Evolutionary conservation across 345 rosid species (phyloP).

Genomic region (Eucalyptus dawsonii): DNA sequence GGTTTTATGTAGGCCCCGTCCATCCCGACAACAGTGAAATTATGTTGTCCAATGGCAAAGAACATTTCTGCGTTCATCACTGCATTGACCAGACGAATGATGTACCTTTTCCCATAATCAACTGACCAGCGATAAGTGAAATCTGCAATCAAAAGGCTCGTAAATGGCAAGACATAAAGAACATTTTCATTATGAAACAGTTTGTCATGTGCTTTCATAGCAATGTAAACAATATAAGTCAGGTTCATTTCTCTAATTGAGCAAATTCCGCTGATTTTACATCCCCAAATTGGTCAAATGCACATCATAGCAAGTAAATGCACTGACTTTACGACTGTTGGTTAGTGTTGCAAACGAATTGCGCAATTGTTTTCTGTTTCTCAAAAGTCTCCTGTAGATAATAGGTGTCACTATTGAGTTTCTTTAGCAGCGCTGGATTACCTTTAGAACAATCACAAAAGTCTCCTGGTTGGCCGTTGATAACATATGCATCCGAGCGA

Average conservation of each 20-base stretch:
- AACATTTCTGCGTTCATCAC: slow-evolving; percentile 4
- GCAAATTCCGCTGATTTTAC: background rate
- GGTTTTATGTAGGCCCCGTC: slow-evolving; percentile 7
- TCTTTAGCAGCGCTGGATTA: background rate
- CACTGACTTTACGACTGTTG: background rate
- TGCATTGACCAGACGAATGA: background rate
- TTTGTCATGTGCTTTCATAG: background rate
- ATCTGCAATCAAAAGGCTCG: background rate
- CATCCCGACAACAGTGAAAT: slow-evolving; percentile 4
- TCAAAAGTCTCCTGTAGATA: background rate
- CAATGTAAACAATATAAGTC: background rate
- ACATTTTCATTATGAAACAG: background rate
- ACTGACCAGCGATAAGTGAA: background rate
- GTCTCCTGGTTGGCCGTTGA: slow-evolving; percentile 13
- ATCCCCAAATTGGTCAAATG: background rate
- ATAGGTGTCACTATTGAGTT: background rate
- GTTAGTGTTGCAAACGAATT: background rate
- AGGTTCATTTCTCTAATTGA: background rate
- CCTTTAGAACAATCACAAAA: slow-evolving; percentile 1
- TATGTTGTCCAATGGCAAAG: background rate
- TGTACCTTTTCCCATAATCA: background rate
- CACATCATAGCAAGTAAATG: background rate
- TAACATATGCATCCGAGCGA: background rate
- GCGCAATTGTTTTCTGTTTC: background rate
- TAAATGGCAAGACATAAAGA: background rate